Base-by-base conservation (phyloP, 73 alveolate species). In the Uronychia setigera region DNA sequence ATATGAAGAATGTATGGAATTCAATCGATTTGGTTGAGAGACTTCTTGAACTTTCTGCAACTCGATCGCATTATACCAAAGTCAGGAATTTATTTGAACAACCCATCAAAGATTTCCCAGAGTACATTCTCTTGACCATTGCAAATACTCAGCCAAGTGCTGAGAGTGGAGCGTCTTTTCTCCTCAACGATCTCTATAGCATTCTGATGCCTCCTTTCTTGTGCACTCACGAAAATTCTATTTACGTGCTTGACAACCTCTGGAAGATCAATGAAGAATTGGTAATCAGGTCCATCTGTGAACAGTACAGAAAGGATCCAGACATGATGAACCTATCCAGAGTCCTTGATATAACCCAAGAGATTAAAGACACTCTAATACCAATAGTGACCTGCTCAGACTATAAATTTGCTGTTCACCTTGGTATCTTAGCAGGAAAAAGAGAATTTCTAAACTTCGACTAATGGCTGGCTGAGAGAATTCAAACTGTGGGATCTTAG, bases 401-500 rank as follows among this genome's bases (percentile, higher is more conserved):
- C 84, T 97, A 96, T 86, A 77, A 93, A 79, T 98, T 98, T 83
- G 96, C 99, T 0, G 99, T 97, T 0, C 96, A 97, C 59, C 89
- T 96, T 26, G 99, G 99, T 0, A 94, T 98, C 32, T 89, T 98
- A 33, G 99, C 99, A 19, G 98, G 97, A 0, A 98, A 98, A 88
- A 89, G 99, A 92, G 99, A 98, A 78, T 98, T 96, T 92, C 86
- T 98, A 74, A 99, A 98, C 84, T 96, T 97, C 67, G 99, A 98
- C 35, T 90, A 91, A 60, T 98, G 99, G 99, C 90, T 98, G 28
- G 80, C 86, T 77, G 98, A 90, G 46, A 77, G 99, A 76, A 94
- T 98, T 31, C 84, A 91, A 58, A 81, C 81, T 32, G 97, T 94
- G 13, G 99, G 99, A 32, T 97, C 93, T 33, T 97, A 95, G 27